These are phyloP conservation scores for Metschnikowia matae DNA, from an alignment of 805 yeast species.

Conservation along the genomic window DNA sequence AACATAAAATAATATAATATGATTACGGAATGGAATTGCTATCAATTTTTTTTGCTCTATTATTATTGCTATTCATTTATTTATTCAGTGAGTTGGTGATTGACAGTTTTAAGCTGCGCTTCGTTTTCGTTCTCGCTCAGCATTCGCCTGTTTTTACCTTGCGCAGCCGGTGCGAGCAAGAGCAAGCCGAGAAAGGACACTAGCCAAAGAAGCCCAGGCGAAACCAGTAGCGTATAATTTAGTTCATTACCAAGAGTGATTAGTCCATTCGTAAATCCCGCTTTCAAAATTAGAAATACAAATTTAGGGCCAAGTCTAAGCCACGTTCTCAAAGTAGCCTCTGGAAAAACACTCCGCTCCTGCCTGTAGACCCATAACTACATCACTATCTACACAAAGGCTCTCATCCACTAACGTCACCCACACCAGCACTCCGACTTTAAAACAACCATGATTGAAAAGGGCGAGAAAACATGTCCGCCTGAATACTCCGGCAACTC, in stretches of 20 bases:
- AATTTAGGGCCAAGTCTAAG: no score
- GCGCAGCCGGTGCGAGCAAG: background rate
- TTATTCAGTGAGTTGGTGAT: no score
- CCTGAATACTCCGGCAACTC: slow-evolving; percentile 6
- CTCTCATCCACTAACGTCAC: background rate
- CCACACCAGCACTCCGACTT: background rate
- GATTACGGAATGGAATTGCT: no score
- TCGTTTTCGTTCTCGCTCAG: no score
- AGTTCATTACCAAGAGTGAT: no score
- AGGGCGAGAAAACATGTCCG: background rate
- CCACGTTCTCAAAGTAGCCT: background rate
- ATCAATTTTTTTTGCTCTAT: no score
- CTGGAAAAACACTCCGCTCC: slow-evolving; percentile 2
- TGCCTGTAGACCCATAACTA: slow-evolving; percentile 1
- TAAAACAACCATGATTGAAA: background rate
- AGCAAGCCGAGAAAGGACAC: background rate
- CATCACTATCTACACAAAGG: slow-evolving; percentile 5
- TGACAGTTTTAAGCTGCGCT: no score
- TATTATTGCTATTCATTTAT: no score
- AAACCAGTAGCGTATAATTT: background rate
- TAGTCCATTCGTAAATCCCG: no score
- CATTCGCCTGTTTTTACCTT: background rate
- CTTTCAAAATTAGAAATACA: no score
- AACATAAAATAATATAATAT: no score
- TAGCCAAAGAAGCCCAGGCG: no score